Evolutionary conservation across 1,284 basidiomycete genomes (phyloP), one percentile per base, ranked within the genome.

Genomic region (Laetiporus sulphureus): DNA sequence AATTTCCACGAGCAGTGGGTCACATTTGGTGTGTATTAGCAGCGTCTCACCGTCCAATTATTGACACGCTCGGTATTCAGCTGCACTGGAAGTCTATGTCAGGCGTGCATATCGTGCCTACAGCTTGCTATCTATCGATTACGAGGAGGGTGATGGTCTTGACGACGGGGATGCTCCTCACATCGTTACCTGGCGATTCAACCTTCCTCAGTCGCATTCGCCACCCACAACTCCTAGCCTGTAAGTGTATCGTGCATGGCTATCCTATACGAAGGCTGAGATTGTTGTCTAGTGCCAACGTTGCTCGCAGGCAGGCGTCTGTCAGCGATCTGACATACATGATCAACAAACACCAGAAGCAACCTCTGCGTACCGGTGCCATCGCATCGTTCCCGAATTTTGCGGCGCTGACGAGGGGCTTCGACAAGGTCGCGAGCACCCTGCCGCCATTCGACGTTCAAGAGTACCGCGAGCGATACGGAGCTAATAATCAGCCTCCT

Each of bases 41-140:
- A n/a, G n/a, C n/a, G n/a, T n/a, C n/a, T n/a, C n/a, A n/a, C n/a
- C n/a, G n/a, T n/a, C n/a, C n/a, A n/a, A n/a, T n/a, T n/a, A n/a
- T n/a, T n/a, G 43, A 20, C 46, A 5, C 39, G 37, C 16, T 15
- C 5, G 11, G 36, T 30, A n/a, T 16, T 11, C 48, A 90, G 96
- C 95, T 58, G 85, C 96, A 7, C 81, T 98, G 42, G 94, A 98
- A 65, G 93, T 96, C 27, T 99, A 99, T 62, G 81, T 99, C 42
- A 83, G 94, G 42, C 88, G 92, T 49, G 93, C 92, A 6, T 99
- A 99, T 70, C 85, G 90, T 53, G 94, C 93, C 12, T 99, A 99
- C 69, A 88, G 83, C 35, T 68, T 99, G 36, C 71, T 96, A 44
- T 88, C 90, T 33, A 78, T 99, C 51, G 94, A 98, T 63, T 95